Conservation (phyloP, 108 stramenopile species). For the Skeletonema tropicum region DNA sequence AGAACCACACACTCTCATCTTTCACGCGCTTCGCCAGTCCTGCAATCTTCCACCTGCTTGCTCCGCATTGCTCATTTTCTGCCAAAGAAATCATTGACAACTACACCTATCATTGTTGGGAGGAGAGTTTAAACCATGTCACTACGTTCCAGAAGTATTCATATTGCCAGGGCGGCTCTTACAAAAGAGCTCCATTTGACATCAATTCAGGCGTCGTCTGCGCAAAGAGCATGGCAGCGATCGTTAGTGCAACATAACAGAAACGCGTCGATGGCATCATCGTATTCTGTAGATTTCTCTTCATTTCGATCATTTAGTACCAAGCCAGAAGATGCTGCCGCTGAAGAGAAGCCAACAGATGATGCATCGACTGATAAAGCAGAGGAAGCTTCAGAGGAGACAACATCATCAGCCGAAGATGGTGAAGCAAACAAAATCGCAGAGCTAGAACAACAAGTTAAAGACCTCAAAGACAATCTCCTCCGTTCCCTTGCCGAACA, state of each 20-base stretch:
- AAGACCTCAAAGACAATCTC: conserved; percentile 78
- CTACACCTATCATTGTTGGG: too few relatives aligned
- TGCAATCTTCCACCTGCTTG: too few relatives aligned
- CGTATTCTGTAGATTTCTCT: conserved; percentile 3
- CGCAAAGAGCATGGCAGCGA: conserved; percentile 11
- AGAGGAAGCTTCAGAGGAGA: conserved; percentile 22
- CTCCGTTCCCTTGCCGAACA: conserved; percentile 93
- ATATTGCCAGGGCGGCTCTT: conserved; percentile 20
- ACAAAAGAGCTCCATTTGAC: conserved; percentile 24
- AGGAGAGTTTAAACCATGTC: conserved; percentile 20
- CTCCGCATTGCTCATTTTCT: too few relatives aligned
- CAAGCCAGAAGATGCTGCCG: conserved; percentile 18
- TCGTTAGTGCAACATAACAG: not conserved
- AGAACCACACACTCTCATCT: too few relatives aligned
- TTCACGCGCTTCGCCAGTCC: too few relatives aligned
- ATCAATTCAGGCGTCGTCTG: not conserved
- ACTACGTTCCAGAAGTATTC: conserved; percentile 25
- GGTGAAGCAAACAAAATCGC: conserved; percentile 16
- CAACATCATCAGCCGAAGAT: conserved; percentile 1
- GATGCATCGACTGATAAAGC: conserved; percentile 3
- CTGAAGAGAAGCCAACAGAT: conserved; percentile 3
- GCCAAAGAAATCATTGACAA: too few relatives aligned
- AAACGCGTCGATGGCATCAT: not conserved
- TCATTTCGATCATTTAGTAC: conserved; percentile 25
- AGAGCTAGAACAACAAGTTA: conserved; percentile 65